phyloP scores from a whole-genome alignment of 2,329 filamentous ascomycete genomes.

The Monosporascus sp. region DNA sequence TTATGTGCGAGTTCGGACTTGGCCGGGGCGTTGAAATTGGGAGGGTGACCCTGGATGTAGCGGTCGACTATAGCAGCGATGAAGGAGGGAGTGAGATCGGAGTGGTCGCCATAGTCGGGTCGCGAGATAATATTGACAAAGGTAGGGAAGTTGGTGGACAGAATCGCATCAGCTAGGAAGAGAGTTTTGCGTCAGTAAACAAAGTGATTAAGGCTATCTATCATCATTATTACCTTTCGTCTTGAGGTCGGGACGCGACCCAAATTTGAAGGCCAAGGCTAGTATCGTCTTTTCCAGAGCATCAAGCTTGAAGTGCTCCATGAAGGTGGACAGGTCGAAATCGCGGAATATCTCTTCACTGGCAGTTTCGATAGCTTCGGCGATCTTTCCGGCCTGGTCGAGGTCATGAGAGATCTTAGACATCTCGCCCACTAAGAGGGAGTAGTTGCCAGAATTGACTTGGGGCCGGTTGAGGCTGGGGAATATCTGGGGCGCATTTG shows the following conservation, averaged over 20 bases:
- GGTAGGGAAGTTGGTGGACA: constrained; percentile 70
- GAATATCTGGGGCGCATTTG: constrained; percentile 90
- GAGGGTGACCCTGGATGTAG: constrained; percentile 80
- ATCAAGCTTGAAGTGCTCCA: constrained; percentile 94
- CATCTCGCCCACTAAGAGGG: constrained; percentile 76
- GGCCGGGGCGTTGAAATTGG: constrained; percentile 73
- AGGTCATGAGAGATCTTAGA: constrained; percentile 75
- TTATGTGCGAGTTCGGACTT: constrained; percentile 65
- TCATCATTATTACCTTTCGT: constrained; percentile 66
- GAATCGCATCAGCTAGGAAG: constrained; percentile 73
- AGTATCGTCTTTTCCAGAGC: constrained; percentile 81
- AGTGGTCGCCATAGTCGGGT: constrained; percentile 56
- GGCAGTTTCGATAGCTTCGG: constrained; percentile 83
- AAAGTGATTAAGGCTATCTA: constrained; percentile 7
- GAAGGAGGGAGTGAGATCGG: constrained; percentile 62
- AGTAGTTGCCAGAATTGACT: constrained; percentile 76
- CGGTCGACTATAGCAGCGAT: constrained; percentile 78
- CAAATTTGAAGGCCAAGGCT: constrained; percentile 80
- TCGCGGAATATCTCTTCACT: constrained; percentile 93
- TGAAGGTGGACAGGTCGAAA: constrained; percentile 91
- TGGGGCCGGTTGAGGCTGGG: constrained; percentile 67
- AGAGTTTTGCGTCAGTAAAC: constrained; percentile 10
- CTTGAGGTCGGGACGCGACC: constrained; percentile 74
- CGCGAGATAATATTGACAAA: constrained; percentile 74
- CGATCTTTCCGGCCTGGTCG: constrained; percentile 83